Base-by-base conservation (phyloP, 441 rosid genomes). In the Omphalea diandra region DNA sequence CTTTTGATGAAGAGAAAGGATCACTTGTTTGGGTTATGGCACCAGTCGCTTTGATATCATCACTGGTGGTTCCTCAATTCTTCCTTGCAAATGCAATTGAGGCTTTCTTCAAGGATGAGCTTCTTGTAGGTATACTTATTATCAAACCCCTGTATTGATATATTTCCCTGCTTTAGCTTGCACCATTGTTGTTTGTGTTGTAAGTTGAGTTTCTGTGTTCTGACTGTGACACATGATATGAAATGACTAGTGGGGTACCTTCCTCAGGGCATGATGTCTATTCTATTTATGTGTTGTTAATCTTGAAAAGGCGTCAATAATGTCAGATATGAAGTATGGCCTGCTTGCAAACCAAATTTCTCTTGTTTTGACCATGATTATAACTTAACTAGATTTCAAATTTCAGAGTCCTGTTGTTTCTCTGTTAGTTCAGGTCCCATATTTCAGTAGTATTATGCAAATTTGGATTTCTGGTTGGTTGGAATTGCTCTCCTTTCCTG, bases 21-120 rank as follows among this genome's bases (percentile, higher is more conserved):
- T 91, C 94, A 1, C 83, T 84, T 64, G 76, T 88, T 43, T 93
- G 91, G 96, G 35, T 87, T 72, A 73, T 89, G 81, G 97, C 88
- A n/a, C 97, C 98, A 33, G 79, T 79, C 43, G 86, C 82, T 0
- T 81, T 93, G 75, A 85, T 88, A 38, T 69, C 87, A 0, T 90
- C 94, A 0, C 67, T 93, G 77, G 79, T 87, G 73, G 73, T 91
- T 76, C 97, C 94, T 0, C 98, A 91, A 76, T 85, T 89, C 75
- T 87, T 86, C 80, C 76, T 91, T 11, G 82, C 83, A 67, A 74
- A 77, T 70, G 80, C 74, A 54, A 77, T 91, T 41, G 91, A 85
- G 74, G 81, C 80, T 36, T 57, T 83, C 44, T 61, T 87, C 36
- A 84, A 72, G 85, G 82, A 91, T 46, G 86, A 75, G 27, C 74